Base-by-base conservation (phyloP, 495 filamentous ascomycete species). In the Aspergillus conjunctus region DNA sequence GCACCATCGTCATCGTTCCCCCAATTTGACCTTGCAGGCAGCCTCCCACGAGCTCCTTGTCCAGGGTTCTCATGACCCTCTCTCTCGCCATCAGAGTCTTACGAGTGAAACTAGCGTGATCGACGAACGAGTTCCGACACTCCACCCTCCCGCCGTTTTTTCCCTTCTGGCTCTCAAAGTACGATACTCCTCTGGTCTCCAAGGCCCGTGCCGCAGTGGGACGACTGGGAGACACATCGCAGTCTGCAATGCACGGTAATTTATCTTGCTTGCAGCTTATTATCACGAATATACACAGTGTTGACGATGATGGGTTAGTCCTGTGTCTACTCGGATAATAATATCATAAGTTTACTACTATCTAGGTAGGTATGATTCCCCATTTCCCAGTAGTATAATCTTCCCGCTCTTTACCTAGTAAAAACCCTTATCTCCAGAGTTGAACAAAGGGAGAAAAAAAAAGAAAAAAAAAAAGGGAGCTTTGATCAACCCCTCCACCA, bases 131-230 rank as follows among this genome's bases (percentile, higher is more conserved):
- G n/a, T n/a, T 26, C 26, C 48, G 20, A 59, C 56, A 39, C 21
- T 39, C 12, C 46, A 10, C 33, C 33, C 15, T 52, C 33, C 34
- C 48, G 17, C 30, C 32, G 11, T 8, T 9, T 49, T 49, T 57
- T 21, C n/a, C 14, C 33, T 57, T 49, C n/a, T 15, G 7, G 54
- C 26, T 20, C 9, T 7, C 26, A 49, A n/a, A 44, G 43, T 9
- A 44, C 41, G 53, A 30, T 32, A 26, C 39, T 20, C 31, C 17
- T n/a, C 32, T 17, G 15, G 18, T n/a, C 48, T 56, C 22, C 11
- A 31, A 43, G 58, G 51, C 39, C 58, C 61, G 65, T 67, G 57
- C 64, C 41, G 53, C 54, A 50, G 62, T 66, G 64, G 54, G 46
- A 56, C 43, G 60, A 51, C 26, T 44, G 53, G 11, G 3, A 39